A percentile compares a stretch with the other conserved stretches of the same genome.
These are phyloP conservation scores for Cercospora nicotianae DNA, from an alignment of 2,329 filamentous ascomycete species.

Conservation along the genomic window DNA sequence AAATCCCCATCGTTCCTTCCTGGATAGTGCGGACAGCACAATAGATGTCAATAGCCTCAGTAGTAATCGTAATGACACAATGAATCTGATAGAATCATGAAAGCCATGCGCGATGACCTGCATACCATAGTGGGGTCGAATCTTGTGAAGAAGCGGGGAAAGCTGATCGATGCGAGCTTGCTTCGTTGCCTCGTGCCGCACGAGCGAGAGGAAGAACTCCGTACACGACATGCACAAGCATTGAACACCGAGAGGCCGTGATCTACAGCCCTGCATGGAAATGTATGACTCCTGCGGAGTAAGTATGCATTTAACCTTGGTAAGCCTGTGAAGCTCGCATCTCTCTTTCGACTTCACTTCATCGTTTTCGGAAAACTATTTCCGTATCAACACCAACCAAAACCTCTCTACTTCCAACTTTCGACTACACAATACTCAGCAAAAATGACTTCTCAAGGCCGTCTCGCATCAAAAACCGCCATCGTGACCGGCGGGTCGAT, in stretches of 20 bases:
- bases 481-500: conserved; percentile 35
- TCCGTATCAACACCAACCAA: not conserved
- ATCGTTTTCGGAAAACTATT: not conserved
- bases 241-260: not conserved
- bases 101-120: not conserved
- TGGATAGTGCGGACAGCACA: too few species aligned
- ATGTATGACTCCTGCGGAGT: not conserved
- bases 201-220: not conserved
- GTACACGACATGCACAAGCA: not conserved
- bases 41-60: too few species aligned
- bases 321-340: not conserved
- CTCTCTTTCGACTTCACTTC: not conserved
- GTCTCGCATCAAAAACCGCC: conserved; percentile 26
- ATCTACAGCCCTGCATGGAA: not conserved
- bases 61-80: too few species aligned
- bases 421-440: too few species aligned
- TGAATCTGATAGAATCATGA: too few species aligned
- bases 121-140: not conserved
- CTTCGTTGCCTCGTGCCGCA: too few species aligned
- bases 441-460: conserved; percentile 7
- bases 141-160: conserved; percentile 1
- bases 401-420: too few species aligned
- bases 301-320: not conserved
- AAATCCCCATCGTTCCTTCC: too few species aligned
- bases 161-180: not conserved